phyloP scores from a whole-genome alignment of 106 monocot species.

The Dendrobium nobile region DNA sequence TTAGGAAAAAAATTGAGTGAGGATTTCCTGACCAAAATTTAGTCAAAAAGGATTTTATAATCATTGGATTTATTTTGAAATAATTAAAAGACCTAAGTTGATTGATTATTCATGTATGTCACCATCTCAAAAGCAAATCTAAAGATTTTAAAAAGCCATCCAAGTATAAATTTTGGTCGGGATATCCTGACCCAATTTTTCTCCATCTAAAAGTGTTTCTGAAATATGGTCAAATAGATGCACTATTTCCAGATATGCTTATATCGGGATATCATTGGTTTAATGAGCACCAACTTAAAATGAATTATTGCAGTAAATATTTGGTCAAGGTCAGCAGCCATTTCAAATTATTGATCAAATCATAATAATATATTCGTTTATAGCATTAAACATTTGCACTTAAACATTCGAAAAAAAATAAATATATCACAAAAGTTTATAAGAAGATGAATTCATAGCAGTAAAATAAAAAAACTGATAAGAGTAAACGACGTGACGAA shows the following conservation, averaged over 20 bases:
- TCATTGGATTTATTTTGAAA: too few species aligned
- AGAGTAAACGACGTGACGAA: neutral
- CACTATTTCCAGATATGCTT: neutral
- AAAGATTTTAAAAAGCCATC: too few species aligned
- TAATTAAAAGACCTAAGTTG: too few species aligned
- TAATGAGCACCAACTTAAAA: neutral
- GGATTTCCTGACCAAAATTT: too few species aligned
- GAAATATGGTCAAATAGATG: too few species aligned
- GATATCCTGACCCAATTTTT: too few species aligned
- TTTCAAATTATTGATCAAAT: slow-evolving; percentile 1
- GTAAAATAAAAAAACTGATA: neutral
- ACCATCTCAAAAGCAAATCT: too few species aligned
- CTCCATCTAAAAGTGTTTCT: too few species aligned
- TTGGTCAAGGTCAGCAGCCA: neutral
- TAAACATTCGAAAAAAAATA: neutral
- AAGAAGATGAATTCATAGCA: neutral
- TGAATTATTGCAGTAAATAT: neutral
- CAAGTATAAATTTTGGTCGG: too few species aligned
- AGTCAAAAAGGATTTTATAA: too few species aligned
- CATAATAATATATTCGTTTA: neutral
- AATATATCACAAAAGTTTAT: neutral
- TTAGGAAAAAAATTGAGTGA: too few species aligned
- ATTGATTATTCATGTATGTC: too few species aligned
- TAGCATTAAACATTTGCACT: neutral
- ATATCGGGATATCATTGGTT: neutral